Evolutionary conservation across 2,329 filamentous ascomycete species (phyloP).

Genomic region (Mariannaea sp.): DNA sequence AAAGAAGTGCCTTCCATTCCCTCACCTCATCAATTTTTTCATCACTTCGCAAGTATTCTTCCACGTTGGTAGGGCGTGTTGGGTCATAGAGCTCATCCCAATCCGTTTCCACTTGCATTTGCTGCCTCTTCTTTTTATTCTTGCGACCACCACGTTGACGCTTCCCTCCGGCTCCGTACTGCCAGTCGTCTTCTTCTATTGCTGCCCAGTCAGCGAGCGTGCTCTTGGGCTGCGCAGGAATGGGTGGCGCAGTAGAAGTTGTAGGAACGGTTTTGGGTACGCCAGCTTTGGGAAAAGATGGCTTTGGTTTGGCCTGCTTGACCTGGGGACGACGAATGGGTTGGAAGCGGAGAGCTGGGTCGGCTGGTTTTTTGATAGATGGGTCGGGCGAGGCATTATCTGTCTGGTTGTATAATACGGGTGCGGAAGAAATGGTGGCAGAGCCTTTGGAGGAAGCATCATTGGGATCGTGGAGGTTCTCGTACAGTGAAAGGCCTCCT

Average conservation of each 20-base stretch:
- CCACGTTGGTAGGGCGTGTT: constrained; percentile 78
- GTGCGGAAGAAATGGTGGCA: constrained; percentile 76
- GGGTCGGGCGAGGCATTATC: constrained; percentile 51
- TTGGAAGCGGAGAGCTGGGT: constrained; percentile 77
- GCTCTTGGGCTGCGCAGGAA: constrained; percentile 59
- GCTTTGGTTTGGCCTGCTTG: constrained; percentile 64
- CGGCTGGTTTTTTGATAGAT: constrained; percentile 62
- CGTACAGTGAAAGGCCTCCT: constrained; percentile 75
- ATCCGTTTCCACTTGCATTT: constrained; percentile 66
- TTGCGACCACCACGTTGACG: constrained; percentile 78
- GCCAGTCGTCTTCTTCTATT: constrained; percentile 80
- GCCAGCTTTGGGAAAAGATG: constrained; percentile 56
- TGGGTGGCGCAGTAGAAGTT: constrained; percentile 37
- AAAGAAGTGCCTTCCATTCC: constrained; percentile 85
- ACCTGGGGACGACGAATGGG: constrained; percentile 78
- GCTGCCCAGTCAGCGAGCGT: constrained; percentile 82
- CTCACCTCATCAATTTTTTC: constrained; percentile 79
- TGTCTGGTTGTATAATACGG: constrained; percentile 70
- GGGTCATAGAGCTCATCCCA: constrained; percentile 95
- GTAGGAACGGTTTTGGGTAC: constrained; percentile 41
- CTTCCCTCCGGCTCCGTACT: constrained; percentile 67
- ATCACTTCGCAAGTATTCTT: constrained; percentile 82
- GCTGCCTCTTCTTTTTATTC: constrained; percentile 71
- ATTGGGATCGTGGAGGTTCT: constrained; percentile 74
- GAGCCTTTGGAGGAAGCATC: constrained; percentile 46